phyloP scores from a whole-genome alignment of 169 alveolate genomes.

The Plasmodium vinckei region DNA sequence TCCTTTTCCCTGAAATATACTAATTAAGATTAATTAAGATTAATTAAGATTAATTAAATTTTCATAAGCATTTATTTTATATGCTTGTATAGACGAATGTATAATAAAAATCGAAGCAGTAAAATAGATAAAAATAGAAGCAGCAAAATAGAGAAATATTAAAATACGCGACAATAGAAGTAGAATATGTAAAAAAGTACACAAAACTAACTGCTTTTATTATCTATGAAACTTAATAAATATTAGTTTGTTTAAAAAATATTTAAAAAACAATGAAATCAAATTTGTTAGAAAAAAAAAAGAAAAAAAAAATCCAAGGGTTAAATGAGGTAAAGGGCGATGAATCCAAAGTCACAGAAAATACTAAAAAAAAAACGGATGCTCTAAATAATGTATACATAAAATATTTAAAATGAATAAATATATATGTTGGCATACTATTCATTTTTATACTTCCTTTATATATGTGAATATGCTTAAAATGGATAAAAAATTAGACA shows the following conservation, averaged over 20 bases:
- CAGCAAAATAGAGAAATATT: neutral
- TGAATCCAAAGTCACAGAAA: conserved; percentile 29
- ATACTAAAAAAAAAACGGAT: conserved; percentile 7
- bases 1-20: no score
- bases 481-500: neutral
- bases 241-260: neutral
- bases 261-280: conserved; percentile 20
- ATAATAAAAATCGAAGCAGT: no score
- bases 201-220: neutral
- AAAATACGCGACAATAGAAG: neutral
- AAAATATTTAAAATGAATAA: neutral
- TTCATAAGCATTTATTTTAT: no score
- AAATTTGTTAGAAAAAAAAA: conserved; percentile 46
- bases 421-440: neutral
- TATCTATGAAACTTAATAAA: no score
- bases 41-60: no score
- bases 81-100: neutral
- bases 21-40: no score
- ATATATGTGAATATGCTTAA: neutral
- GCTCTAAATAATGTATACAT: conserved; percentile 30
- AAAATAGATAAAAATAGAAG: neutral
- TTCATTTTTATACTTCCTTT: neutral
- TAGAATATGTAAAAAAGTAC: neutral
- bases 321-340: neutral
- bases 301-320: conserved; percentile 48